Evolutionary conservation across 2,329 filamentous ascomycete genomes (phyloP).

Genomic region (Pseudogymnoascus sp.): DNA sequence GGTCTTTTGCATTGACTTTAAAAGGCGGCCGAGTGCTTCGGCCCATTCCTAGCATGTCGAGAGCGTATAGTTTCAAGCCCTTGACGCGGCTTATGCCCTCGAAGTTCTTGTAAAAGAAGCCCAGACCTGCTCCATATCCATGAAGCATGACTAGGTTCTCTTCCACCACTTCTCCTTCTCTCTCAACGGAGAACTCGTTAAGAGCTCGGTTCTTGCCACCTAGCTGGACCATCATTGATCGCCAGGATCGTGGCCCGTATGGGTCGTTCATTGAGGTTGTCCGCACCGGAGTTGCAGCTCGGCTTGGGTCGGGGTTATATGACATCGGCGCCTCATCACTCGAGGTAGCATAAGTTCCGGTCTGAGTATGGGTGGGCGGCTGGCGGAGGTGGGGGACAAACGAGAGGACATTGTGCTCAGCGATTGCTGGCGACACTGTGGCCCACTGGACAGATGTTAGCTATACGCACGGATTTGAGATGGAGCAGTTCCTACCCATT

Average conservation of each 20-base stretch:
- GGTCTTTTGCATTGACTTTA: slow-evolving; percentile 73
- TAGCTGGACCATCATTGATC: slow-evolving; percentile 73
- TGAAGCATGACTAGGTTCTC: slow-evolving; percentile 93
- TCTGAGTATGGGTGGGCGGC: slow-evolving; percentile 49
- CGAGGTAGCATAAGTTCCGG: slow-evolving; percentile 43
- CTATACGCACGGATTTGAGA: slow-evolving; percentile 5
- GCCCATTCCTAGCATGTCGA: slow-evolving; percentile 95
- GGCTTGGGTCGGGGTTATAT: slow-evolving; percentile 29
- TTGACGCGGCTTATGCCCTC: slow-evolving; percentile 70
- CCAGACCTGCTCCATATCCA: slow-evolving; percentile 90
- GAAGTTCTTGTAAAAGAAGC: slow-evolving; percentile 98
- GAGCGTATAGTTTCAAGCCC: slow-evolving; percentile 83
- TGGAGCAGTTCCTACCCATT: slow-evolving; percentile 59
- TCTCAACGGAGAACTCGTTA: slow-evolving; percentile 89
- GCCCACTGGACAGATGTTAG: slow-evolving; percentile 57
- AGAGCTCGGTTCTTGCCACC: slow-evolving; percentile 78
- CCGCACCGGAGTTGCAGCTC: slow-evolving; percentile 33
- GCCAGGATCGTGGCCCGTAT: slow-evolving; percentile 77
- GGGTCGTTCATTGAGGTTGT: slow-evolving; percentile 57
- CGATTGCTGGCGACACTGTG: slow-evolving; percentile 68
- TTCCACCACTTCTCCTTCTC: slow-evolving; percentile 67
- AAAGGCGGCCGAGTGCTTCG: slow-evolving; percentile 78
- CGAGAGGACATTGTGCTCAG: slow-evolving; percentile 81
- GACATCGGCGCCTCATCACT: slow-evolving; percentile 31
- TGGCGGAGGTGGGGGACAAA: slow-evolving; percentile 73